A percentile compares a stretch with the other conserved stretches of the same genome.
phyloP scores from a whole-genome alignment of 192 early-diverging fungal genomes.

The Polychytrium aggregatum region DNA sequence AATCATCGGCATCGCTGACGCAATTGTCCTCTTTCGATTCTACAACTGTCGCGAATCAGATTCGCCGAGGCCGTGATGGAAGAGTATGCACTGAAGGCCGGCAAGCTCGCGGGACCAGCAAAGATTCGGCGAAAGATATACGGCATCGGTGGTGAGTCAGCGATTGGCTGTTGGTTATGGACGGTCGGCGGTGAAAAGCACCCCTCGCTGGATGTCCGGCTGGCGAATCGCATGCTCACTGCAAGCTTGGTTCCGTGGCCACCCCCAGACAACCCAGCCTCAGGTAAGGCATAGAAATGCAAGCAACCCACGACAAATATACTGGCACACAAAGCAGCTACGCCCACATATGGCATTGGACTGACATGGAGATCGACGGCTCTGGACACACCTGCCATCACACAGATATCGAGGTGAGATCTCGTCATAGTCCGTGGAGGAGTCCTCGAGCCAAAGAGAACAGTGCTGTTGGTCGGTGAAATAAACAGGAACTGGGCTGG shows the following conservation, averaged over 20 bases:
- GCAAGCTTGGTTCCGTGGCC: background rate
- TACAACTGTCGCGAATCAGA: too few species aligned
- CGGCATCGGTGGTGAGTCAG: too few species aligned
- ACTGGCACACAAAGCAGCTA: too few species aligned
- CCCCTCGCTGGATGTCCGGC: constrained; percentile 9
- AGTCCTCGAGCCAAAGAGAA: too few species aligned
- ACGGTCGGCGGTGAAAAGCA: too few species aligned
- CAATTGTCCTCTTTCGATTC: too few species aligned
- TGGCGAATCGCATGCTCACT: constrained; percentile 3
- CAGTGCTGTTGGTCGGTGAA: too few species aligned
- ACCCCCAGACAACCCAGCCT: constrained; percentile 2
- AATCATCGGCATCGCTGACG: background rate
- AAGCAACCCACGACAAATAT: background rate
- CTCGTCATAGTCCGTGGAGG: too few species aligned
- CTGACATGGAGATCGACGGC: background rate
- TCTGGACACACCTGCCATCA: background rate
- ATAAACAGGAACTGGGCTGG: background rate
- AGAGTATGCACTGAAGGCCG: constrained; percentile 4
- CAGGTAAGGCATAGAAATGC: background rate
- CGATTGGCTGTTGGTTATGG: too few species aligned
- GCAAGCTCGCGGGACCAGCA: background rate
- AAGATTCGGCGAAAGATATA: too few species aligned
- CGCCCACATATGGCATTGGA: too few species aligned
- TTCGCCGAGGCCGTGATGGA: constrained; percentile 14
- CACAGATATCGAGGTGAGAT: constrained; percentile 5